A percentile compares a stretch with the other conserved stretches of the same genome.
phyloP scores from a whole-genome alignment of 1,284 basidiomycete genomes.

The Apiotrichum brassicae region DNA sequence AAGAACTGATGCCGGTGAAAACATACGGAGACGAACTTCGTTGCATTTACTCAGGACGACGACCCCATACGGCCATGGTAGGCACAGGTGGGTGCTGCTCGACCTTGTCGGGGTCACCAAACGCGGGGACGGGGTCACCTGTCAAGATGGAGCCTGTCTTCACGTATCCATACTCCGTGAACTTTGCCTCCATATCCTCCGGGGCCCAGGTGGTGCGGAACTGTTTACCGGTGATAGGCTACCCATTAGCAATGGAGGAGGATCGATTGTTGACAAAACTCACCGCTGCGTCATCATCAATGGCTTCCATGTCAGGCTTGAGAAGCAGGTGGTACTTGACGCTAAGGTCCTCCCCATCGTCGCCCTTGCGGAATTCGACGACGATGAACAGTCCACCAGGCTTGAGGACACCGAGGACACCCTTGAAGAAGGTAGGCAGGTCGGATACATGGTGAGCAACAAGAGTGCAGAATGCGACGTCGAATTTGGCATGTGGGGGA shows the following conservation, averaged over 20 bases:
- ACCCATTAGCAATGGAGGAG: not conserved
- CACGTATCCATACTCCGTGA: conserved; percentile 19
- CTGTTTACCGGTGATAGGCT: conserved; percentile 6
- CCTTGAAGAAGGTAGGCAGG: conserved; percentile 4
- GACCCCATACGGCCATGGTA: conserved; percentile 11
- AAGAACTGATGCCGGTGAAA: too few relatives aligned
- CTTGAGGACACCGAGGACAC: conserved; percentile 9
- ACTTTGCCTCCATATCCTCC: not conserved
- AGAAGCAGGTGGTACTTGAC: not conserved
- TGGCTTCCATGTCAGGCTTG: not conserved
- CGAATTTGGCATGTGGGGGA: conserved; percentile 22
- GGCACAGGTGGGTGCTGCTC: not conserved
- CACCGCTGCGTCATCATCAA: conserved; percentile 6
- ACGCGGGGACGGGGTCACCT: conserved; percentile 25
- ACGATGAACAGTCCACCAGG: conserved; percentile 13
- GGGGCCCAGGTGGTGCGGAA: conserved; percentile 13
- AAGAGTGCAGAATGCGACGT: conserved; percentile 29
- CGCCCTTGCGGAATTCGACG: conserved; percentile 14
- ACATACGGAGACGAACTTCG: too few relatives aligned
- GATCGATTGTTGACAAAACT: not conserved
- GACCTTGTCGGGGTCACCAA: not conserved
- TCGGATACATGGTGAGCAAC: conserved; percentile 36
- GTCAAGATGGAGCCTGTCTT: conserved; percentile 20
- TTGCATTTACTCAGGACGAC: conserved; percentile 1
- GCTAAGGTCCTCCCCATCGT: conserved; percentile 12